These are phyloP conservation scores for Diaporthe ilicicola DNA, from an alignment of 2,329 filamentous ascomycete genomes.

Conservation along the genomic window DNA sequence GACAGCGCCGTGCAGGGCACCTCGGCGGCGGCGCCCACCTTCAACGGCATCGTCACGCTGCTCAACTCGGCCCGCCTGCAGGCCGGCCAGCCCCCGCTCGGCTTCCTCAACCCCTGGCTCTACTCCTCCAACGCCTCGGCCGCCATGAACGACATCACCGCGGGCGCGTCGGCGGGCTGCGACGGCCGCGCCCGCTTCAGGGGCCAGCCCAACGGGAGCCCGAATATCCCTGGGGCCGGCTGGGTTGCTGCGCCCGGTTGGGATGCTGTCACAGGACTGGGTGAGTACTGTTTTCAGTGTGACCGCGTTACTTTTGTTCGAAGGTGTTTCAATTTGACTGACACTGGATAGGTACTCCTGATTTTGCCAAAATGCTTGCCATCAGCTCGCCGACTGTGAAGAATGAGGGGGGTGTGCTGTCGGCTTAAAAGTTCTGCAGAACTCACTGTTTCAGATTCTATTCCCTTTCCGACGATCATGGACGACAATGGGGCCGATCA, in stretches of 20 bases:
- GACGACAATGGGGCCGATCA: no score
- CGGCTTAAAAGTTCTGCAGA: not conserved
- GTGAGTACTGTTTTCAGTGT: not conserved
- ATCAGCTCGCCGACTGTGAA: constrained; percentile 14
- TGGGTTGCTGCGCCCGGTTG: constrained; percentile 33
- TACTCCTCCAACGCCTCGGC: constrained; percentile 41
- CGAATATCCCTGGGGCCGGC: constrained; percentile 27
- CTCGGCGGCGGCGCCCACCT: constrained; percentile 60
- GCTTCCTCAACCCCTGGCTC: constrained; percentile 60
- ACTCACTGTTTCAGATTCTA: no score
- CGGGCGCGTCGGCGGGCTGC: constrained; percentile 40
- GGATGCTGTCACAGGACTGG: constrained; percentile 34
- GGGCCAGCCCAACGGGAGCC: constrained; percentile 6
- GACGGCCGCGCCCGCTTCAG: constrained; percentile 27
- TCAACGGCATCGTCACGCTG: constrained; percentile 63
- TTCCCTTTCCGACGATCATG: no score
- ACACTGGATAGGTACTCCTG: not conserved
- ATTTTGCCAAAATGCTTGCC: constrained; percentile 2
- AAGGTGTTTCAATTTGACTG: not conserved
- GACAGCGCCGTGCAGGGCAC: constrained; percentile 40
- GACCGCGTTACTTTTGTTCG: not conserved
- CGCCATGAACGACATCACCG: constrained; percentile 45
- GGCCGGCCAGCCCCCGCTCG: constrained; percentile 51
- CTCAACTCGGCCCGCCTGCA: constrained; percentile 63
- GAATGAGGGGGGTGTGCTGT: not conserved